A percentile compares a stretch with the other conserved stretches of the same genome.
phyloP scores from a whole-genome alignment of 768 basidiomycete species.

The Mycena chlorophos region DNA sequence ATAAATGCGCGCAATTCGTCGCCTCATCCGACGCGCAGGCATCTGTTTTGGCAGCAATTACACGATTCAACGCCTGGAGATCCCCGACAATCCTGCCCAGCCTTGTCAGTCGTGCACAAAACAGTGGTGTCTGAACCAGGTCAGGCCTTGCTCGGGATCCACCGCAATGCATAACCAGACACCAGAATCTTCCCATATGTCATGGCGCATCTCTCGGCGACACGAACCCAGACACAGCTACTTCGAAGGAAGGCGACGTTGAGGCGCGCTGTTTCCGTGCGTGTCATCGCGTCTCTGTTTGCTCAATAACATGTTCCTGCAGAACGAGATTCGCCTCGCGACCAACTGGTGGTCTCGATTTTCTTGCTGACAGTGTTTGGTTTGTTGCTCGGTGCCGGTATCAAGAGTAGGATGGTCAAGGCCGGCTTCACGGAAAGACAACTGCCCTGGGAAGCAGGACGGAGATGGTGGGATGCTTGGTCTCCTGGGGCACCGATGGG shows the following conservation, averaged over 20 bases:
- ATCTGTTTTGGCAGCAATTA: conserved; percentile 90
- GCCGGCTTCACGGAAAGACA: conserved; percentile 64
- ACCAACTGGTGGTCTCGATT: conserved; percentile 89
- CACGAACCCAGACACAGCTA: conserved; percentile 88
- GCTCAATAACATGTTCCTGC: conserved; percentile 25
- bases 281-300: conserved; percentile 32
- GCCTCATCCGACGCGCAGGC: conserved; percentile 47
- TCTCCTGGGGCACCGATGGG: conserved; percentile 51
- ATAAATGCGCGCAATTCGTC: conserved; percentile 1
- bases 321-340: conserved; percentile 96
- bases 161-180: too few species aligned
- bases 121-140: conserved; percentile 94
- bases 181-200: conserved; percentile 84
- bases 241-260: conserved; percentile 93
- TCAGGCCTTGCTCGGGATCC: too few species aligned
- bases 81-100: conserved; percentile 82
- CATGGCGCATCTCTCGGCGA: conserved; percentile 80
- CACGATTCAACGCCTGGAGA: conserved; percentile 77
- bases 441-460: conserved; percentile 60
- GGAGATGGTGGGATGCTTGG: conserved; percentile 85
- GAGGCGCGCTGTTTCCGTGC: conserved; percentile 94
- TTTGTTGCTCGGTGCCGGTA: conserved; percentile 78
- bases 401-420: conserved; percentile 80
- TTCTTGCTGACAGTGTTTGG: conserved; percentile 89
- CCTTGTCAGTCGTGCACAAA: conserved; percentile 93